Base-by-base conservation (phyloP, 208 protist genomes). In the Trypanosoma rangeli region DNA sequence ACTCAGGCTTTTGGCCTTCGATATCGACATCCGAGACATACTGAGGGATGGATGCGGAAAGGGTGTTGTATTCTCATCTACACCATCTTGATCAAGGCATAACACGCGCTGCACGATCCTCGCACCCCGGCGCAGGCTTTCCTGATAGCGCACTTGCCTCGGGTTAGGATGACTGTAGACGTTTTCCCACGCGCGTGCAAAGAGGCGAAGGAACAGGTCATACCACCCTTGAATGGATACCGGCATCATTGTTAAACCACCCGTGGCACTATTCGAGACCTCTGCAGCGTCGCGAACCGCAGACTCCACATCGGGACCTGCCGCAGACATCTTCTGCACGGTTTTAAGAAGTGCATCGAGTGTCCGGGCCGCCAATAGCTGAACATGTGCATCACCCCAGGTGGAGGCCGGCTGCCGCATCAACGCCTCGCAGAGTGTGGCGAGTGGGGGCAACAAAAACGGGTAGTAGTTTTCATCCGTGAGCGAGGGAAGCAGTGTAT, bases 361-460 rank as follows among this genome's bases (percentile, higher is more conserved):
- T 12, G 83, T 78, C 37, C 84, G 84, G 28, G 82, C 74, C 7
- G 90, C 85, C 16, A 95, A 75, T 46, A 84, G 74, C 78, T 95
- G 90, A 62, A 90, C 73, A 13, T 75, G 53, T 7, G 77, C 76
- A 42, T 93, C 87, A 42, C 44, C 73, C 86, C 86, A 93, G 33
- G 77, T 63, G 55, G 67, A 62, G 10, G 7, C 24, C 1, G 64
- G 59, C 16, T 72, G 61, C 8, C 46, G 61, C 49, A 80, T 16
- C n/a, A 86, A 39, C n/a, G 60, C 78, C 31, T 78, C 72, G 63
- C 83, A 91, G 31, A 95, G 70, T 26, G 84, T 78, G 9, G 87
- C 80, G 4, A 95, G 77, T 7, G 87, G 84, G 13, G 70, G 73
- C n/a, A 92, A 52, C 13, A 87, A 76, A 46, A 80, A 66, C 20